These are phyloP conservation scores for Corchorus capsularis DNA, from an alignment of 345 rosid species.

Conservation along the genomic window DNA sequence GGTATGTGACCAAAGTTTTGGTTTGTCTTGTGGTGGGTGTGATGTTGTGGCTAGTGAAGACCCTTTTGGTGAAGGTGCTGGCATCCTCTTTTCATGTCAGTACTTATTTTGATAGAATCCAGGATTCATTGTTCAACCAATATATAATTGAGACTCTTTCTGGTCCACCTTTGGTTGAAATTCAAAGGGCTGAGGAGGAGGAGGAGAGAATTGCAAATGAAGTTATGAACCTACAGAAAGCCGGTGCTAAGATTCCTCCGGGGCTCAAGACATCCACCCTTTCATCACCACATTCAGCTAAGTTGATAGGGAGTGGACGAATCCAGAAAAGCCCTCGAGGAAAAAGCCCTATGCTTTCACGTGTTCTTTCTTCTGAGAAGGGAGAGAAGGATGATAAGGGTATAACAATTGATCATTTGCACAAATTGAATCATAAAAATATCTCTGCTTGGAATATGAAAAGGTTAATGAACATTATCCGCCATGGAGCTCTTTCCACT, in stretches of 20 bases:
- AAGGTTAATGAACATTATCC: conserved; percentile 65
- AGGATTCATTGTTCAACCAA: conserved; percentile 79
- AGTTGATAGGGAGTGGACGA: conserved; percentile 43
- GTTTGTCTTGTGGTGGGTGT: conserved; percentile 71
- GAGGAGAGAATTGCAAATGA: conserved; percentile 44
- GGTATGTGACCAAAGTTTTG: conserved; percentile 60
- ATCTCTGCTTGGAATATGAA: conserved; percentile 99
- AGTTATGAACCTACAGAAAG: conserved; percentile 44
- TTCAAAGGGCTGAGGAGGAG: conserved; percentile 51
- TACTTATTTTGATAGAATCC: conserved; percentile 89
- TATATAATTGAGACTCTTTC: conserved; percentile 80
- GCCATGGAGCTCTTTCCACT: conserved; percentile 73
- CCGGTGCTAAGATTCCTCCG: conserved; percentile 47
- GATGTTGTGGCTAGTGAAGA: conserved; percentile 79
- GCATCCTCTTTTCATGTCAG: conserved; percentile 92
- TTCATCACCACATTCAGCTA: conserved; percentile 33
- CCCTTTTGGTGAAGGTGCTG: conserved; percentile 81
- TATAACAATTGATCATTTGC: conserved; percentile 71
- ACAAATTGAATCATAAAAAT: conserved; percentile 72
- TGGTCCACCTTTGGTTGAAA: conserved; percentile 68
- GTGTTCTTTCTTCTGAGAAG: conserved; percentile 49
- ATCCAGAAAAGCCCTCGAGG: conserved; percentile 43
- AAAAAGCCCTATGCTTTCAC: conserved; percentile 55
- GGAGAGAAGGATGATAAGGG: conserved; percentile 38
- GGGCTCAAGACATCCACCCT: conserved; percentile 38